A percentile compares a stretch with the other conserved stretches of the same genome.
Evolutionary conservation across 495 filamentous ascomycete genomes (phyloP).

Genomic region (Penicillium soppii): DNA sequence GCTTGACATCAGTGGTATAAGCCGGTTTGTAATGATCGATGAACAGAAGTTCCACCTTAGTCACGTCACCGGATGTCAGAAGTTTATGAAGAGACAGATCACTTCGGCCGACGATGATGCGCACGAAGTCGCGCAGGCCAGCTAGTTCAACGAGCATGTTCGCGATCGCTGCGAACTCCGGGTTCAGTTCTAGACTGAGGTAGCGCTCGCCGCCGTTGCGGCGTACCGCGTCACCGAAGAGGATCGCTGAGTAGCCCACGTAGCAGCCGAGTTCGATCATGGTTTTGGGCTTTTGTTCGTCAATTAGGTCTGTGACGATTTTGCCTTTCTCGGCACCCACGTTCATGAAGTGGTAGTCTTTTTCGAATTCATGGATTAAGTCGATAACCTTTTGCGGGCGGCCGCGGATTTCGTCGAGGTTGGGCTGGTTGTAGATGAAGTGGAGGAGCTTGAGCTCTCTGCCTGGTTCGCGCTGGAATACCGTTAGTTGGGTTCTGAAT

Average conservation of each 20-base stretch:
- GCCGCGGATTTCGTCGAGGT: constrained; percentile 58
- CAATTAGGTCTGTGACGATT: constrained; percentile 64
- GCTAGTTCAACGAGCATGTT: constrained; percentile 64
- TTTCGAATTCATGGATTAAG: constrained; percentile 70
- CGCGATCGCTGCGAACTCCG: constrained; percentile 65
- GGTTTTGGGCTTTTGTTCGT: constrained; percentile 58
- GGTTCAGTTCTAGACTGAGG: constrained; percentile 65
- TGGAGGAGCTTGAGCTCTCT: constrained; percentile 72
- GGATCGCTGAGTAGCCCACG: constrained; percentile 74
- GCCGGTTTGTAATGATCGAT: constrained; percentile 74
- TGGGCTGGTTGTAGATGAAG: constrained; percentile 60
- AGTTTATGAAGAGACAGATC: constrained; percentile 58
- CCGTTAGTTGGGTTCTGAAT: not conserved
- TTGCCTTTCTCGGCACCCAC: constrained; percentile 71
- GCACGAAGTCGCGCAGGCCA: constrained; percentile 63
- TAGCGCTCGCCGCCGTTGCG: constrained; percentile 59
- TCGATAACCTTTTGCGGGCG: constrained; percentile 62
- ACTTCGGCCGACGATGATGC: constrained; percentile 65
- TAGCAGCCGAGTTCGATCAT: constrained; percentile 84
- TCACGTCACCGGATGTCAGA: constrained; percentile 47
- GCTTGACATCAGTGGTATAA: constrained; percentile 69
- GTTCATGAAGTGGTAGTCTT: constrained; percentile 71
- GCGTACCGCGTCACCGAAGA: constrained; percentile 63
- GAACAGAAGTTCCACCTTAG: constrained; percentile 65
- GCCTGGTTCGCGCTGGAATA: constrained; percentile 54